Percentiles rank a stretch among this genome's conserved stretches.
These are phyloP conservation scores for Dactylellina sp. DNA, from an alignment of 2,329 filamentous ascomycete genomes.

Conservation along the genomic window DNA sequence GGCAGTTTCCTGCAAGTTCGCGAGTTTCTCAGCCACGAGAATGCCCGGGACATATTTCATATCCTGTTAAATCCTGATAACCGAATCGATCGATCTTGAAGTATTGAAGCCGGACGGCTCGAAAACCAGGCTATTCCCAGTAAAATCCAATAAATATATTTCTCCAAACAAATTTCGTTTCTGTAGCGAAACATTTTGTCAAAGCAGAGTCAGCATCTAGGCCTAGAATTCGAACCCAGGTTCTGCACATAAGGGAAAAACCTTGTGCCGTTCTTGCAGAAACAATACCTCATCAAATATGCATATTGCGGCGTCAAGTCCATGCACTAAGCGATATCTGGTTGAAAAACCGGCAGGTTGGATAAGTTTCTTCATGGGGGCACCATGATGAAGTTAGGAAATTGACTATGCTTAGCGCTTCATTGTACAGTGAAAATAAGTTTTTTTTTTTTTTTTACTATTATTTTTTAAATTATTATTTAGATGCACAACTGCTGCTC, in stretches of 20 bases:
- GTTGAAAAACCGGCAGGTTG: slow-evolving; percentile 13
- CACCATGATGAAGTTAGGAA: slow-evolving; percentile 22
- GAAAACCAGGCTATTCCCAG: slow-evolving; percentile 5
- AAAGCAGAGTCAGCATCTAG: too few species aligned
- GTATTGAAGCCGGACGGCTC: slow-evolving; percentile 10
- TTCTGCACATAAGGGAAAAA: neutral
- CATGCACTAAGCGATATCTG: slow-evolving; percentile 28
- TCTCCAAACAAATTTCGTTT: neutral
- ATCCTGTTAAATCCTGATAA: slow-evolving; percentile 11
- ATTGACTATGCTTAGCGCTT: slow-evolving; percentile 16
- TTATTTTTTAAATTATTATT: too few species aligned
- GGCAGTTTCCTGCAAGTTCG: too few species aligned
- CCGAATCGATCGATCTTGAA: slow-evolving; percentile 36
- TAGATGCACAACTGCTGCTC: slow-evolving; percentile 3
- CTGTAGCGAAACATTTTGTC: slow-evolving; percentile 16
- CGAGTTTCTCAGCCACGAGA: too few species aligned
- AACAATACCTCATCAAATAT: slow-evolving; percentile 32
- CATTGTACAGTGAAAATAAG: neutral
- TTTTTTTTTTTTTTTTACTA: too few species aligned
- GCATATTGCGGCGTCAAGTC: slow-evolving; percentile 44
- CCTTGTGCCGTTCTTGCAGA: slow-evolving; percentile 44
- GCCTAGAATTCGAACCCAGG: slow-evolving; percentile 20
- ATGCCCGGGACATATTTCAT: too few species aligned
- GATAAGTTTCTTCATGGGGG: slow-evolving; percentile 15
- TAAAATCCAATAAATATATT: slow-evolving; percentile 17